Percentiles rank a stretch among this genome's conserved stretches.
Evolutionary conservation across 1,284 basidiomycete genomes (phyloP).

Genomic region (Cryptococcus sp.): DNA sequence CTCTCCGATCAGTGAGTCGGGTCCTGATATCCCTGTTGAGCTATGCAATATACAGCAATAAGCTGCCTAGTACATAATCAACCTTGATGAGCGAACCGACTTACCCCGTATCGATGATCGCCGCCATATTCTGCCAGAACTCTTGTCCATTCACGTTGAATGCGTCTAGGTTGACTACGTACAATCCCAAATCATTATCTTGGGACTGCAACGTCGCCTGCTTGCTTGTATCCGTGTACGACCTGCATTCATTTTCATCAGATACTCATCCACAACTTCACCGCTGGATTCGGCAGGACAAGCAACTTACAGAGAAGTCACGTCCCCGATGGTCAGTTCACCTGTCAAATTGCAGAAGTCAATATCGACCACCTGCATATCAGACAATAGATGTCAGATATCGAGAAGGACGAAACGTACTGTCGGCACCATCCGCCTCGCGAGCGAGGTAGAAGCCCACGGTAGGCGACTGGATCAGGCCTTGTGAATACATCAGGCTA

Average conservation of each 20-base stretch:
- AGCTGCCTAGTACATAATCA: too few relatives aligned
- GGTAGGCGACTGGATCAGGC: neutral
- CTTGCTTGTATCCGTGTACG: constrained; percentile 2
- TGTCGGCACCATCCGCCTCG: neutral
- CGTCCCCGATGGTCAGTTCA: constrained; percentile 12
- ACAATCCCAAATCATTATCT: neutral
- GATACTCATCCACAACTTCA: too few relatives aligned
- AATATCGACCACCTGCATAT: neutral
- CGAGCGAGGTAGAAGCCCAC: constrained; percentile 7
- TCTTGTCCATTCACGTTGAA: neutral
- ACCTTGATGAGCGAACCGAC: neutral
- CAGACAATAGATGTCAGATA: neutral
- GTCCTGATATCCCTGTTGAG: neutral
- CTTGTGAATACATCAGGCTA: neutral
- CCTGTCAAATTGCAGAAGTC: neutral
- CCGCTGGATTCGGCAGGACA: too few relatives aligned
- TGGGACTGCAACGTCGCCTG: neutral
- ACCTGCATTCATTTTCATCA: neutral
- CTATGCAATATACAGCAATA: neutral
- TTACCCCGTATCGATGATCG: constrained; percentile 2
- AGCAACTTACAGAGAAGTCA: constrained; percentile 5
- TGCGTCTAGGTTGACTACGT: neutral
- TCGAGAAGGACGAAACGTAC: neutral
- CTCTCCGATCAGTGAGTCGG: neutral
- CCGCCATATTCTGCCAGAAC: neutral